Evolutionary conservation across 2,329 filamentous ascomycete genomes (phyloP), one percentile per base, ranked within the genome.

Genomic region (Aspergillus sp.): DNA sequence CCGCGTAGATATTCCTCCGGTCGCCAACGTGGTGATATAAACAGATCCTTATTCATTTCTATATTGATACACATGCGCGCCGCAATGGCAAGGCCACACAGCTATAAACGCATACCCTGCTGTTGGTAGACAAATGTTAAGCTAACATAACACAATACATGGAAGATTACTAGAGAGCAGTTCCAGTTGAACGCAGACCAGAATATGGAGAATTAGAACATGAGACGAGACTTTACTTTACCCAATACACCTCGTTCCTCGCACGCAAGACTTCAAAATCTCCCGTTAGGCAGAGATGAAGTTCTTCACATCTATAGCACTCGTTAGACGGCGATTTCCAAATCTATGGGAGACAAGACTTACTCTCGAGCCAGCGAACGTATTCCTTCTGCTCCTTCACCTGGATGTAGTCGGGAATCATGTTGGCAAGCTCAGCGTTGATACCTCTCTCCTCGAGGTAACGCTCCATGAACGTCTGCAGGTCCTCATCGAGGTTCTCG

Each of bases 321-420:
- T 3, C 46, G 62, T 59, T 61, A 58, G 42, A 20, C 36, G n/a
- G 16, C n/a, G 1, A 31, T 31, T 0, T 23, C 17, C 19, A 45
- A 11, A 51, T 45, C 45, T 43, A 50, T n/a, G 3, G 9, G 14
- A 25, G 11, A 17, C 25, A 49, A 7, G 7, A 66, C 80, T 73
- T 73, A 82, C 82, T 85, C 73, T 86, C 83, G 73, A 99, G 79
- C 94, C 95, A 99, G 61, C 82, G 78, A 57, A 95, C 78, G 75
- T 99, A 99, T 82, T 99, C 94, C 77, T 86, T 88, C 84, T 97
- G 93, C 84, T 99, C 94, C 87, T 99, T 99, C 76, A 89, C 85
- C 71, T 97, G 91, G 68, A 97, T 92, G 78, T 96, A 99, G 73
- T 97, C 92, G 34, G 92, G 91, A 42, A 96, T 87, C 74, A 97